Base-by-base conservation (phyloP, 306 rosid species). In the Pueraria montana region DNA sequence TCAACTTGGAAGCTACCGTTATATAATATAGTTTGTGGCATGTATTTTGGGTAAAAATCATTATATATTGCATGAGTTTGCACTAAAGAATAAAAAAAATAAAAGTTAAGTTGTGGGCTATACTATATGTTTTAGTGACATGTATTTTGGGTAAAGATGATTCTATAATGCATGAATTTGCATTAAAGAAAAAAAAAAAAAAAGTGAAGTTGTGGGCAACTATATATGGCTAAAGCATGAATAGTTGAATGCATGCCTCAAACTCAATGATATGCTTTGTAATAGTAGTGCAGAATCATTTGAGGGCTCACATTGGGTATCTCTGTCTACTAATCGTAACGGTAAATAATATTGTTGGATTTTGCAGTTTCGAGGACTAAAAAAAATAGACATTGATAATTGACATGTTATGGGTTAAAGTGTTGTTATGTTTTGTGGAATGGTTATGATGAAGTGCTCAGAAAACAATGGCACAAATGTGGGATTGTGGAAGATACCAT, bases 391-490 rank as follows among this genome's bases (percentile, higher is more conserved):
- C 79, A 78, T 58, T 17, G 42, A 42, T 49, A 53, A 53, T 61
- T 49, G 26, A 67, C 8, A 82, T 66, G 84, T 74, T 74, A 79
- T 86, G 85, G 84, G 77, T 76, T 65, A 59, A 86, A 83, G 65
- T 36, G 46, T 38, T 64, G 26, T 67, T 30, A 52, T 84, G 73
- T 18, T 49, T 65, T 5, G 77, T 84, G 79, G 59, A 76, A 76
- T 76, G 71, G 63, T 40, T 58, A 71, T 70, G 55, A 77, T 85
- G 65, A 53, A 76, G 40, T 85, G 64, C 40, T 69, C 8, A 45
- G 49, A 40, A 32, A 83, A 26, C 49, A 69, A 83, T 73, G 23
- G 38, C 16, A 3, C 77, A 65, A 67, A 50, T 73, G 53, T 70
- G 68, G 74, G 34, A 72, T 40, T 65, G 46, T 66, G 67, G 49